Conservation (phyloP, 345 rosid genomes). For the Eucalyptus leucophloia region DNA sequence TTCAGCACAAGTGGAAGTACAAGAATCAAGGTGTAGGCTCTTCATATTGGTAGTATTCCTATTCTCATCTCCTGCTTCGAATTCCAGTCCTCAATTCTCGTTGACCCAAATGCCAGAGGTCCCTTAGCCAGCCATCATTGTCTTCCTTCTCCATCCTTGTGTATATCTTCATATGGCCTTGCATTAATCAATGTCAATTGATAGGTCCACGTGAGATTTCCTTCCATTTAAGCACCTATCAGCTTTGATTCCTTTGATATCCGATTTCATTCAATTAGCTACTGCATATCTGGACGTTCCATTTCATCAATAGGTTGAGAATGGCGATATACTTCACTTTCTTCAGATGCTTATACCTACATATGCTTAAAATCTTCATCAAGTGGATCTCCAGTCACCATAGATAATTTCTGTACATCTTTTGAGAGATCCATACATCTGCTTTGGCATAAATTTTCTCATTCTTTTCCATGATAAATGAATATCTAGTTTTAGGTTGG, state of each 20-base stretch:
- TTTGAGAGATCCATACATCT: background rate
- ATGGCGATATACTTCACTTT: background rate
- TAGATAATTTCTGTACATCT: background rate
- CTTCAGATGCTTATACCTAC: background rate
- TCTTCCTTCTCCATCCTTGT: background rate
- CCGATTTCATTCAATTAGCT: background rate
- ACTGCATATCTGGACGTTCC: background rate
- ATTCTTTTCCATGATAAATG: background rate
- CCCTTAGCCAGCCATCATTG: background rate
- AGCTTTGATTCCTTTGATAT: background rate
- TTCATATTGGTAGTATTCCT: background rate
- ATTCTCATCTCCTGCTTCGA: background rate
- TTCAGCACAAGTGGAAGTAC: background rate
- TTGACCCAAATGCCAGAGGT: background rate
- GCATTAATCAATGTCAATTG: background rate
- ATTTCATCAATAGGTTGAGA: background rate
- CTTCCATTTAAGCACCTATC: background rate
- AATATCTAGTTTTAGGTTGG: background rate
- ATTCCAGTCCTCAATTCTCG: background rate
- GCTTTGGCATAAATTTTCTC: background rate
- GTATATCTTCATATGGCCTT: background rate
- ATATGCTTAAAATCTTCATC: background rate
- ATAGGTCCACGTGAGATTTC: background rate
- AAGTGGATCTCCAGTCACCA: background rate
- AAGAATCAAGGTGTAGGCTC: background rate